Percentiles rank a stretch among this genome's conserved stretches.
phyloP scores from a whole-genome alignment of 2,329 filamentous ascomycete species.

The Fusarium nygamai region DNA sequence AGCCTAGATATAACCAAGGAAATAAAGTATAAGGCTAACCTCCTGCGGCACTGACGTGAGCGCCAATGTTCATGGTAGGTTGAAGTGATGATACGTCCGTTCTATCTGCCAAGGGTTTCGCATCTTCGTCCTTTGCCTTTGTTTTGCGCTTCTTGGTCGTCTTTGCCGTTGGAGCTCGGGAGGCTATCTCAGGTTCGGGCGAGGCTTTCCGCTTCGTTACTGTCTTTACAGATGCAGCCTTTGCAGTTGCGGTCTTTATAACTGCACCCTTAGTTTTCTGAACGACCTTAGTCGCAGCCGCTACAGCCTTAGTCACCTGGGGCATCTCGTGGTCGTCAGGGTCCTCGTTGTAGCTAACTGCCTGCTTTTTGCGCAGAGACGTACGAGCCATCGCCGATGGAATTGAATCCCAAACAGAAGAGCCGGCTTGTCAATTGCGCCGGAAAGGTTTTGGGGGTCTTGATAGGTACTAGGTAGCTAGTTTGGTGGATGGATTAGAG shows the following conservation, averaged over 20 bases:
- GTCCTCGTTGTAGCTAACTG: slow-evolving; percentile 47
- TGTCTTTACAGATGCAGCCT: slow-evolving; percentile 36
- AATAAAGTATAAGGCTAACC: slow-evolving; percentile 65
- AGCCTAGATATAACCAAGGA: slow-evolving; percentile 7
- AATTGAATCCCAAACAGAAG: neutral
- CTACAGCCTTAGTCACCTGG: slow-evolving; percentile 22
- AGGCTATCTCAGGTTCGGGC: slow-evolving; percentile 32
- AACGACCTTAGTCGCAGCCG: slow-evolving; percentile 37
- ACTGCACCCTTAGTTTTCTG: slow-evolving; percentile 43
- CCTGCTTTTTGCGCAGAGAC: slow-evolving; percentile 47
- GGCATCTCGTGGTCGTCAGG: slow-evolving; percentile 35
- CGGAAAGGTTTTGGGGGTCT: neutral
- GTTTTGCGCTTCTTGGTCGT: slow-evolving; percentile 56
- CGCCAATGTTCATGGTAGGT: slow-evolving; percentile 82
- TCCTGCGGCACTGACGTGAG: slow-evolving; percentile 90
- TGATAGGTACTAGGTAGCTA: neutral
- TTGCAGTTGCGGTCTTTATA: slow-evolving; percentile 38
- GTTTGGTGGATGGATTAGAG: neutral
- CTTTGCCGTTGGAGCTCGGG: slow-evolving; percentile 37
- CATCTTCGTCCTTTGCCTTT: slow-evolving; percentile 53
- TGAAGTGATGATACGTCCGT: slow-evolving; percentile 72
- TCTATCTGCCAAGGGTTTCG: slow-evolving; percentile 73
- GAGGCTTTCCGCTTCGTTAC: slow-evolving; percentile 48
- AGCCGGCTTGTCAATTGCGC: neutral
- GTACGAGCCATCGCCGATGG: slow-evolving; percentile 47